These are phyloP conservation scores for Stephania yunnanensis DNA, from an alignment of 164 flowering plant genomes.

Conservation along the genomic window DNA sequence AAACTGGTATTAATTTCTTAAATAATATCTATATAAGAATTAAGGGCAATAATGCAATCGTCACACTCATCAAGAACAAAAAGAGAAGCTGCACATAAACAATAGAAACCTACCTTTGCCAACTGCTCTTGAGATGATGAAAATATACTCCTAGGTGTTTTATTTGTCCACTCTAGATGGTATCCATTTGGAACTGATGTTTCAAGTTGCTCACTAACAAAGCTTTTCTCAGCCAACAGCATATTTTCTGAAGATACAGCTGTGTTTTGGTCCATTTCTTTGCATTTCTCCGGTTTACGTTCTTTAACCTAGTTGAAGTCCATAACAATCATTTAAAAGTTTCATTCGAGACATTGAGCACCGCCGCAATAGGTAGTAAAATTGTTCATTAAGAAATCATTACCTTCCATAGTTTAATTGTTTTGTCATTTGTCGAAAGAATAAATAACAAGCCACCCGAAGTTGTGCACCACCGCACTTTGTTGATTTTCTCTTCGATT, in stretches of 20 bases:
- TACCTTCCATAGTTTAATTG: constrained; percentile 86
- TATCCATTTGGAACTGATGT: constrained; percentile 35
- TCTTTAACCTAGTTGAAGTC: constrained; percentile 55
- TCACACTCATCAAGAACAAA: background rate
- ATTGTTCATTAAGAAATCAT: background rate
- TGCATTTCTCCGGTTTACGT: constrained; percentile 46
- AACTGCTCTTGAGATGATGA: constrained; percentile 25
- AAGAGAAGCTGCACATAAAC: background rate
- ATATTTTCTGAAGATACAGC: constrained; percentile 49
- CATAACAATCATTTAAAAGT: constrained; percentile 8
- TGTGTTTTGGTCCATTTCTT: constrained; percentile 41
- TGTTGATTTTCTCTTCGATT: constrained; percentile 79
- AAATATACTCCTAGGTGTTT: constrained; percentile 10
- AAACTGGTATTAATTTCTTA: constrained; percentile 13
- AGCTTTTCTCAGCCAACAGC: constrained; percentile 61
- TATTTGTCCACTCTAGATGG: constrained; percentile 42
- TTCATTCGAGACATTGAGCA: background rate
- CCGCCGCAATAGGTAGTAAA: background rate
- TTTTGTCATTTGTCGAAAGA: constrained; percentile 71
- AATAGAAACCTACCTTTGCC: constrained; percentile 27
- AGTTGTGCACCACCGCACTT: constrained; percentile 55
- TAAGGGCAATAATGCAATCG: constrained; percentile 2
- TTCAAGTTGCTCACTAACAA: constrained; percentile 27
- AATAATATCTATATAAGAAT: background rate
- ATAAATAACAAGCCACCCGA: constrained; percentile 44